Base-by-base conservation (phyloP, 768 basidiomycete genomes). In the Postia placenta region DNA sequence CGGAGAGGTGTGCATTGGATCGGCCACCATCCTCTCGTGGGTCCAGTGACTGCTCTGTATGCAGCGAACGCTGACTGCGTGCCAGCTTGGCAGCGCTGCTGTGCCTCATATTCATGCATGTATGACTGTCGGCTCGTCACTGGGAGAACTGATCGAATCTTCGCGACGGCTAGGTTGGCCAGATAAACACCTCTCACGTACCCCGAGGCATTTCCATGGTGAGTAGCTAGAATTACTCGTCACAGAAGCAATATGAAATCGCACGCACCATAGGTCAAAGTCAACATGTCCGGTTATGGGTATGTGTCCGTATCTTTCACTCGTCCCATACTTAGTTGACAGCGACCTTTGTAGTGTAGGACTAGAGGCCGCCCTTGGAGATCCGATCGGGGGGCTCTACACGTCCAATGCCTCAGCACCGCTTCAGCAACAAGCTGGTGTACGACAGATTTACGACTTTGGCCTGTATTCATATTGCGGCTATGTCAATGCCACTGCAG, bases 401-500 rank as follows among this genome's bases (percentile, higher is more conserved):
- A 78, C 85, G n/a, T 62, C 60, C 41, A 83, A 89, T 62, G 70
- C 79, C 20, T 78, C 78, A 27, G 73, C 76, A 37, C 81, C 87
- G 3, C 76, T 91, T 2, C 73, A 72, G 42, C 60, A 66, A 42
- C 59, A 69, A 40, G 68, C 70, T 12, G 89, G 89, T 17, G 67
- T 91, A 49, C 79, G 88, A 57, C 76, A 82, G 62, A 65, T 73
- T 51, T 92, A 92, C 68, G 69, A 80, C 51, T 91, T 85, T 54
- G 89, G 89, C n/a, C 70, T 92, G 22, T 92, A 91, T 67, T 79
- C 81, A 17, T 79, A 86, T 62, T 92, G 89, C 57, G 88, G 75
- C 57, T 90, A 83, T 57, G 69, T 84, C 56, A 76, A 80, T 54
- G 64, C 67, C 36, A 73, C 74, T 19, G 70, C 69, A 25, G 88